Evolutionary conservation across 805 yeast genomes (phyloP), one percentile per base, ranked within the genome.

Genomic region (Pichia ethanolica): DNA sequence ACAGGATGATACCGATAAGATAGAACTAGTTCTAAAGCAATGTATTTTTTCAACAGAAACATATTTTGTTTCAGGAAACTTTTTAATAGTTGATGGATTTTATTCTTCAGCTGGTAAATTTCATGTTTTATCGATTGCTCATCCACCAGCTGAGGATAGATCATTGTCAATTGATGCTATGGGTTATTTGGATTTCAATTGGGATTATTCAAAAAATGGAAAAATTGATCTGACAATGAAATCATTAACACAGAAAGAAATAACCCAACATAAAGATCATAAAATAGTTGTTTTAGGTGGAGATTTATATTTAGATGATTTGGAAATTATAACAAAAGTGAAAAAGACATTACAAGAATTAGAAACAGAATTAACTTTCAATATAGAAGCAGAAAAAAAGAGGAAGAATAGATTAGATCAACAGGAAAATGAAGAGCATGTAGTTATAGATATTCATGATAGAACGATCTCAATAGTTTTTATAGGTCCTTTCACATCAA

Each of bases 101-200:
- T 88, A 89, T 61, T 79, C 82, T 13, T 81, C 83, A 4, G 77
- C 80, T 14, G 80, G 82, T 3, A 81, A 76, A 44, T 89, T 93
- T 61, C 81, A 83, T 55, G 95, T 85, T 1, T 75, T 85, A 32
- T 76, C 84, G 5, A 73, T 93, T 45, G 84, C 86, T 4, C 96
- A 89, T 52, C 98, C 99, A 3, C 89, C 93, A 0, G 83, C 89
- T 4, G 99, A 93, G 62, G 72, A 77, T 54, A 72, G 97, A 51
- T 81, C 75, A 8, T 65, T 61, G 0, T 74, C 95, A 1, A 60
- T 81, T 49, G 90, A 85, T 28, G 82, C 83, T 1, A 81, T 81
- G 52, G 98, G 96, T 1, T 77, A 84, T 56, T 58, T 87, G 27
- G 98, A 93, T 64, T 83, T 89, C 56, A 58, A 56, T 20, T 55